Conservation (phyloP, 345 rosid species). For the Nasturtium officinale region DNA sequence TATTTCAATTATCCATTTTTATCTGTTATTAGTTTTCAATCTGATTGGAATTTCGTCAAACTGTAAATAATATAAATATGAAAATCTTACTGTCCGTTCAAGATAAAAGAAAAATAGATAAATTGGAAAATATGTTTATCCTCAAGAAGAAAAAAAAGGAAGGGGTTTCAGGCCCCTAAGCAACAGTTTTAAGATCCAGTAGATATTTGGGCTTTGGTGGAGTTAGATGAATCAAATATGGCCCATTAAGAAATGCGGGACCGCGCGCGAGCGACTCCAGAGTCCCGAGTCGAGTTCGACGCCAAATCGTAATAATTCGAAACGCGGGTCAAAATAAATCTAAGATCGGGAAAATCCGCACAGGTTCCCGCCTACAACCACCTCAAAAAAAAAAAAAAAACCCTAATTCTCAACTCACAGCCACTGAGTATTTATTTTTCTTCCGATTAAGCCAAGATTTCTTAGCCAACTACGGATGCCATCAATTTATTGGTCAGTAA, state of each 20-base stretch:
- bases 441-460: constrained; percentile 1
- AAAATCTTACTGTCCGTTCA: too few species aligned
- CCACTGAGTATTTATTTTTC: background rate
- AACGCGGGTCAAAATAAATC: constrained; percentile 42
- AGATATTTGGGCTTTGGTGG: too few species aligned
- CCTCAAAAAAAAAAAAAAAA: background rate
- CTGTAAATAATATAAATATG: too few species aligned
- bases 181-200: too few species aligned
- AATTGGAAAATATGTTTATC: too few species aligned
- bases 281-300: constrained; percentile 33
- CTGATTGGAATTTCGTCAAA: too few species aligned
- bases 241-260: constrained; percentile 22
- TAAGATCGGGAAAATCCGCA: constrained; percentile 40
- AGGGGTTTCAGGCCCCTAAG: too few species aligned
- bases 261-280: constrained; percentile 33
- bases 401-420: constrained; percentile 13
- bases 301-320: constrained; percentile 44
- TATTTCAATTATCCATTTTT: too few species aligned
- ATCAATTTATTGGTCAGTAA: constrained; percentile 34
- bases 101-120: too few species aligned
- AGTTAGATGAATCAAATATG: too few species aligned
- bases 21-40: too few species aligned
- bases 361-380: constrained; percentile 58
- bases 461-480: constrained; percentile 21
- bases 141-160: too few species aligned